Base-by-base conservation (phyloP, 768 basidiomycete species). In the Lactifluus hygrophoroides region DNA sequence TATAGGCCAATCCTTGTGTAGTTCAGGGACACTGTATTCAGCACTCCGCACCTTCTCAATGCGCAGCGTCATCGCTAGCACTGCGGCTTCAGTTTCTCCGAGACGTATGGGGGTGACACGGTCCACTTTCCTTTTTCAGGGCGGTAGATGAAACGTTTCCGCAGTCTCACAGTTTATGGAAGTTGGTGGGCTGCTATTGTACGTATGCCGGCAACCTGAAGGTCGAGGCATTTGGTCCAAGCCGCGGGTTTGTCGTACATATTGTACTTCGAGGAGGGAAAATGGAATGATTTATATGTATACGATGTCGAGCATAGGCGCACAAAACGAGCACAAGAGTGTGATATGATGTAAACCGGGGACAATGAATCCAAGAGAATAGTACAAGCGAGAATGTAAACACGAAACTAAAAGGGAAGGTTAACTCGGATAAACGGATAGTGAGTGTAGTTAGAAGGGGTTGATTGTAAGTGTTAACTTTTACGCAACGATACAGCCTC, bases 401-500 rank as follows among this genome's bases (percentile, higher is more conserved):
- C 42, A 44, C 1, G 38, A 19, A 40, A 16, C n/a, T 38, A 44
- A 30, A 47, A 35, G 38, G 16, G 23, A n/a, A 11, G 19, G 53
- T 45, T 32, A 43, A 54, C 27, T 30, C 11, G 45, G 44, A 46
- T 43, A 51, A 30, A 34, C 11, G 45, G 44, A 46, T 43, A 51
- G 38, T 53, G 27, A 56, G 30, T 55, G 62, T 55, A 55, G 34
- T 19, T 43, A 25, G 40, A 30, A 34, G 50, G 58, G 60, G 63
- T 56, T 61, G 56, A 32, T 43, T 23, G 35, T 32, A 42, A 48
- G 53, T 44, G 51, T 23, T 37, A 50, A 32, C 46, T 75, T 69
- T 60, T 55, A 80, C 32, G 71, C 73, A 19, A 89, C 77, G 57
- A 90, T 81, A 58, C 88, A 89, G 60, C 84, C 79, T 43, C 74